A percentile compares a stretch with the other conserved stretches of the same genome.
These are phyloP conservation scores for Polyporus arcularius DNA, from an alignment of 768 basidiomycete species.

Conservation along the genomic window DNA sequence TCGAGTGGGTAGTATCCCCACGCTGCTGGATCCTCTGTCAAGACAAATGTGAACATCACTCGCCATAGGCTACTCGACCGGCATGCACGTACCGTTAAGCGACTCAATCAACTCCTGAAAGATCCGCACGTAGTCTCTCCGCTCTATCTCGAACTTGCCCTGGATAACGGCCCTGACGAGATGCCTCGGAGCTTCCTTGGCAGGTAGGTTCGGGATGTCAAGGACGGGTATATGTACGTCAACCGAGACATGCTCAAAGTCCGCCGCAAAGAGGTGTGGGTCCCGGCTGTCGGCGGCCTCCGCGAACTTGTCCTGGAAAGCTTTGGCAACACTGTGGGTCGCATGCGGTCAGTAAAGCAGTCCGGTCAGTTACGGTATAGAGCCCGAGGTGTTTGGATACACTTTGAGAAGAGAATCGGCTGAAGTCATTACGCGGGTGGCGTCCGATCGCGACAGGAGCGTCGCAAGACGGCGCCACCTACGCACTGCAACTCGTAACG, in stretches of 20 bases:
- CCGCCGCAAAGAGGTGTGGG: conserved; percentile 30
- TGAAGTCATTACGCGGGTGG: no score
- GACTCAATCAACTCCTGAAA: conserved; percentile 36
- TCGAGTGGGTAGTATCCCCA: conserved; percentile 38
- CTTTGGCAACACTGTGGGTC: conserved; percentile 29
- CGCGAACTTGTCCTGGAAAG: conserved; percentile 33
- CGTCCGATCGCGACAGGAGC: no score
- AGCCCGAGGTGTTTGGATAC: no score
- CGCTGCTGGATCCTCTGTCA: conserved; percentile 32
- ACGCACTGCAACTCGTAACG: no score
- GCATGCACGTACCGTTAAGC: conserved; percentile 27
- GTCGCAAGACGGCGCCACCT: not conserved
- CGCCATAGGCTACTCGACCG: not conserved
- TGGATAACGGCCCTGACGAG: conserved; percentile 44
- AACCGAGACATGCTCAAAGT: conserved; percentile 37
- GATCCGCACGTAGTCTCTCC: conserved; percentile 38
- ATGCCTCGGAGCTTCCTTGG: conserved; percentile 17
- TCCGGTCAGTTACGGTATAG: no score
- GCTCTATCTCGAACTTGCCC: conserved; percentile 35
- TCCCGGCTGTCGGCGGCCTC: conserved; percentile 34
- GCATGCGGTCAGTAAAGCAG: not conserved
- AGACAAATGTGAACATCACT: not conserved
- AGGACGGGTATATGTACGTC: conserved; percentile 39
- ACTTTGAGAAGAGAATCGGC: no score
- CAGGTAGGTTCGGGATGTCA: conserved; percentile 31